These are phyloP conservation scores for Oryza longistaminata DNA, from an alignment of 176 grass and related monocot genomes.

Conservation along the genomic window DNA sequence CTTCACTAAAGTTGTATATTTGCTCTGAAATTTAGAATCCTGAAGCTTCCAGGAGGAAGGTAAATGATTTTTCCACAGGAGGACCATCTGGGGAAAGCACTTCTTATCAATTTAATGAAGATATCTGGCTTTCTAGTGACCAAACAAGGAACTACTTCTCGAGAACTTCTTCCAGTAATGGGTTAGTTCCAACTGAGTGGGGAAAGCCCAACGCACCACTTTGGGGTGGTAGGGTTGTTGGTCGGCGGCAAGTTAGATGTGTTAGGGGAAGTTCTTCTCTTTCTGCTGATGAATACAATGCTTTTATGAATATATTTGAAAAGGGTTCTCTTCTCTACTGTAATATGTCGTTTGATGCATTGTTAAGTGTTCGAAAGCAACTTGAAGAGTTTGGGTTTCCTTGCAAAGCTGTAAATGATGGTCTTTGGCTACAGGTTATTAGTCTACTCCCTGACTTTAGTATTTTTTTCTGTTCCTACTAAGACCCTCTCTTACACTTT, in stretches of 20 bases:
- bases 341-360: constrained; percentile 96
- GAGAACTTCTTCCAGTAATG: constrained; percentile 46
- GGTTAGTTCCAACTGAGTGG: constrained; percentile 54
- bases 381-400: constrained; percentile 98
- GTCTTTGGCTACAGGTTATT: constrained; percentile 95
- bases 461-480: constrained; percentile 30
- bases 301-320: constrained; percentile 99
- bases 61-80: constrained; percentile 44
- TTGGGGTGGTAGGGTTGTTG: constrained; percentile 85
- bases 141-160: constrained; percentile 67
- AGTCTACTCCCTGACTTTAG: constrained; percentile 6
- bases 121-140: constrained; percentile 63
- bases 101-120: constrained; percentile 66
- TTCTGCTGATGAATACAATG: constrained; percentile 75
- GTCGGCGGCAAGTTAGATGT: constrained; percentile 68
- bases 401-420: constrained; percentile 97
- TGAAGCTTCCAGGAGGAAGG: constrained; percentile 53
- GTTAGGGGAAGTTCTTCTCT: constrained; percentile 60
- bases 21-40: constrained; percentile 50
- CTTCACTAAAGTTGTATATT: constrained; percentile 43
- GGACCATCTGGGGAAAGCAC: constrained; percentile 70
- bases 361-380: constrained; percentile 87
- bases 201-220: constrained; percentile 61
- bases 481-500: constrained; percentile 35
- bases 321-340: constrained; percentile 95